Evolutionary conservation across 2,329 filamentous ascomycete species (phyloP).

Genomic region (Nothophoma quercina): DNA sequence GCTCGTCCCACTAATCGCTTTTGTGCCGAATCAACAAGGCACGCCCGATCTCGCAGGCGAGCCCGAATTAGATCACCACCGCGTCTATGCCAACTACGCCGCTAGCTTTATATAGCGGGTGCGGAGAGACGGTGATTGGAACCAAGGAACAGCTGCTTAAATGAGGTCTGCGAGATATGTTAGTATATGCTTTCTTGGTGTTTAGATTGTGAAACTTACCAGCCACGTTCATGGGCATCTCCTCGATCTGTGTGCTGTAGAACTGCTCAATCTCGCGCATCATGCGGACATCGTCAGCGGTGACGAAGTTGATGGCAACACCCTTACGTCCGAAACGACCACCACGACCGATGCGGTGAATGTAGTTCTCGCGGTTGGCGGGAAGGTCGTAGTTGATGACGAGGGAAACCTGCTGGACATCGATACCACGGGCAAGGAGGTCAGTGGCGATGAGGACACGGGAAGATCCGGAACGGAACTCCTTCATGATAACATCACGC

Average conservation of each 20-base stretch:
- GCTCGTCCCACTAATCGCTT: conserved; percentile 46
- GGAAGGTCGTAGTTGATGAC: conserved; percentile 99
- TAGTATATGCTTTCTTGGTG: conserved; percentile 10
- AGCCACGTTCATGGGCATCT: conserved; percentile 97
- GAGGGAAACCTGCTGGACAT: conserved; percentile 98
- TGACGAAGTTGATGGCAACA: conserved; percentile 99
- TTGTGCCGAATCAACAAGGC: conserved; percentile 41
- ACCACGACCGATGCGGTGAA: conserved; percentile 99
- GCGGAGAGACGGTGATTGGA: conserved; percentile 36
- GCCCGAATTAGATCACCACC: conserved; percentile 43
- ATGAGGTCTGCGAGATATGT: conserved; percentile 45
- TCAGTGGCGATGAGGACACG: conserved; percentile 99
- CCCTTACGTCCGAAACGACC: conserved; percentile 99
- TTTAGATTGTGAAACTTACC: conserved; percentile 54
- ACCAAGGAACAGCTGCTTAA: conserved; percentile 44
- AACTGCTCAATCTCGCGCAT: conserved; percentile 99
- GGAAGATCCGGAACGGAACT: conserved; percentile 98
- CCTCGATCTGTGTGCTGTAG: conserved; percentile 99
- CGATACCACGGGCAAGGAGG: conserved; percentile 97
- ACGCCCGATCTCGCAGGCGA: conserved; percentile 43
- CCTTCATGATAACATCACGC: conserved; percentile 99
- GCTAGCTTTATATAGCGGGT: conserved; percentile 33
- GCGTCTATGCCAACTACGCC: conserved; percentile 34
- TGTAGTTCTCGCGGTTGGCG: conserved; percentile 99
- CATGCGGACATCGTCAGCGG: conserved; percentile 98